phyloP scores from a whole-genome alignment of 805 yeast genomes.

The Zygosaccharomyces bailii region DNA sequence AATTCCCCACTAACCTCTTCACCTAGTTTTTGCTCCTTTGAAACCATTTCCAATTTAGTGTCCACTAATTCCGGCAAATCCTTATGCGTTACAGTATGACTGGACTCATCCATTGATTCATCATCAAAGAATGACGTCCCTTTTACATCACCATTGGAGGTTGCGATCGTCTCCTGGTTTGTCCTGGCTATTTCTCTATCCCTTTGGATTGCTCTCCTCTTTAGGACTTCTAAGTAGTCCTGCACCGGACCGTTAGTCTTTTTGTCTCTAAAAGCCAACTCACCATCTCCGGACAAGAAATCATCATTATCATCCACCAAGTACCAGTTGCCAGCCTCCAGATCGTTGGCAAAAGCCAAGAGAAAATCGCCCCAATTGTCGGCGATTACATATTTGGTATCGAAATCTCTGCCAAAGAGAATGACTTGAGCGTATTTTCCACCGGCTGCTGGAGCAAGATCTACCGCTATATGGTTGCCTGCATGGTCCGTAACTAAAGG shows the following conservation, averaged over 20 bases:
- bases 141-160: neutral
- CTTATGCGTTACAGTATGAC: slow-evolving; percentile 12
- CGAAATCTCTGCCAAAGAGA: slow-evolving; percentile 90
- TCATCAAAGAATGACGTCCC: slow-evolving; percentile 4
- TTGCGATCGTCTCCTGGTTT: neutral
- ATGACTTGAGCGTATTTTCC: slow-evolving; percentile 92
- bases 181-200: slow-evolving; percentile 15
- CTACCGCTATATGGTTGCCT: slow-evolving; percentile 91
- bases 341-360: slow-evolving; percentile 76
- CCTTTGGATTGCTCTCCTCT: slow-evolving; percentile 33
- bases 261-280: slow-evolving; percentile 64
- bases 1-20: slow-evolving; percentile 8
- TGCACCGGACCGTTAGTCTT: slow-evolving; percentile 46
- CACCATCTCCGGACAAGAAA: slow-evolving; percentile 68
- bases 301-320: slow-evolving; percentile 66
- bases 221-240: slow-evolving; percentile 41
- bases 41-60: slow-evolving; percentile 2
- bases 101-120: slow-evolving; percentile 8
- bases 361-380: slow-evolving; percentile 87
- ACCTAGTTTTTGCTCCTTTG: slow-evolving; percentile 2
- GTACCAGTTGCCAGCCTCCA: slow-evolving; percentile 78
- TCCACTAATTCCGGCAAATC: slow-evolving; percentile 8
- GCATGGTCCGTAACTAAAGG: slow-evolving; percentile 84
- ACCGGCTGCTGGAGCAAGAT: slow-evolving; percentile 72
- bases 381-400: slow-evolving; percentile 82